A percentile compares a stretch with the other conserved stretches of the same genome.
phyloP scores from a whole-genome alignment of 495 filamentous ascomycete genomes.

The Penicillium paxilli region DNA sequence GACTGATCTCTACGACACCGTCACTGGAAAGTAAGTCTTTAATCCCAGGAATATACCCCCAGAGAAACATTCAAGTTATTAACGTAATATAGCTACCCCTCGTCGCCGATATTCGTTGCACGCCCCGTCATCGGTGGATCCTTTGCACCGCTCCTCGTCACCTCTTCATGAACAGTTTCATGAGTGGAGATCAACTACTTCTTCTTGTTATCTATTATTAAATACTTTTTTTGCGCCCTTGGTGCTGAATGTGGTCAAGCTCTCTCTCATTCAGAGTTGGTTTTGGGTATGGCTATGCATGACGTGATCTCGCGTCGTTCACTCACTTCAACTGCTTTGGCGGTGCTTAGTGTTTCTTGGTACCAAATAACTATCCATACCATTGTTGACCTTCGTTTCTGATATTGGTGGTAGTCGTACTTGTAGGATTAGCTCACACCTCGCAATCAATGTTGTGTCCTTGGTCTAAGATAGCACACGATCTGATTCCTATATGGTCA shows the following conservation, averaged over 20 bases:
- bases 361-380: not conserved
- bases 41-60: not conserved
- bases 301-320: not conserved
- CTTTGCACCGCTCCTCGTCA: conserved; percentile 50
- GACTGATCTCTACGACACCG: conserved; percentile 57
- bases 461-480: too few species aligned
- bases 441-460: too few species aligned
- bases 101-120: conserved; percentile 42
- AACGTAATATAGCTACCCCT: conserved; percentile 28
- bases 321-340: not conserved
- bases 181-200: conserved; percentile 13
- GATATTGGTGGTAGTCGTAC: not conserved
- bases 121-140: conserved; percentile 56
- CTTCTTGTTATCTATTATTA: conserved; percentile 26
- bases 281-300: not conserved
- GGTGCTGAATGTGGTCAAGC: not conserved
- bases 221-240: conserved; percentile 5
- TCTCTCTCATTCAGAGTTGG: not conserved
- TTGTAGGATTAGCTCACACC: too few species aligned
- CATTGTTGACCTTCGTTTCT: not conserved
- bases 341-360: not conserved
- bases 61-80: not conserved
- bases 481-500: too few species aligned
- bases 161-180: not conserved
- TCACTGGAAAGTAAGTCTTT: conserved; percentile 41